These are phyloP conservation scores for Amanita pallidorosea DNA, from an alignment of 768 basidiomycete species.

Conservation along the genomic window DNA sequence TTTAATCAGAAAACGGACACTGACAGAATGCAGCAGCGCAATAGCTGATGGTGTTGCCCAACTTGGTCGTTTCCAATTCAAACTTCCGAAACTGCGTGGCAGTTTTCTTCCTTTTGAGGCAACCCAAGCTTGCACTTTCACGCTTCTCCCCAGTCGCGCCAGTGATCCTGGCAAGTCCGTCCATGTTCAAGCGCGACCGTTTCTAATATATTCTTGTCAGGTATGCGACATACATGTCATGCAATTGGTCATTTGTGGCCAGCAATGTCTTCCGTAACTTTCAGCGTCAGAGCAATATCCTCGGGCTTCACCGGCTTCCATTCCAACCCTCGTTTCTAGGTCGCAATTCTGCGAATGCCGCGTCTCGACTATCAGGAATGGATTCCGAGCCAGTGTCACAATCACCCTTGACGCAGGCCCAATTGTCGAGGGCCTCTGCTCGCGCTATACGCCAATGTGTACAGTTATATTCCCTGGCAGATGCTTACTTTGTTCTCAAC, in stretches of 20 bases:
- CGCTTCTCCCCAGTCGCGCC: not conserved
- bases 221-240: constrained; percentile 67
- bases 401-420: constrained; percentile 1
- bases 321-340: not conserved
- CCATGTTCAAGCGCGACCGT: not conserved
- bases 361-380: not conserved
- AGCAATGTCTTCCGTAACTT: constrained; percentile 23
- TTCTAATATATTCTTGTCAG: constrained; percentile 12
- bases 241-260: constrained; percentile 46
- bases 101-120: not conserved
- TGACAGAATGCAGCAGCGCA: not conserved
- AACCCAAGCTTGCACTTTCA: not conserved
- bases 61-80: not conserved
- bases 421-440: constrained; percentile 26
- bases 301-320: not conserved
- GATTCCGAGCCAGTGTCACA: not conserved
- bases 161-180: constrained; percentile 9
- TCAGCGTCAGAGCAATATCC: not conserved
- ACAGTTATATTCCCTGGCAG: constrained; percentile 27
- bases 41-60: not conserved
- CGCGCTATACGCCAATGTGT: constrained; percentile 41
- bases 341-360: not conserved
- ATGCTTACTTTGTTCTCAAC: constrained; percentile 49
- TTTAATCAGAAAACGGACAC: constrained; percentile 12
- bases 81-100: not conserved